Evolutionary conservation across 352 stramenopile genomes (phyloP), one percentile per base, ranked within the genome.

Genomic region (Phytopythium ostracodes): DNA sequence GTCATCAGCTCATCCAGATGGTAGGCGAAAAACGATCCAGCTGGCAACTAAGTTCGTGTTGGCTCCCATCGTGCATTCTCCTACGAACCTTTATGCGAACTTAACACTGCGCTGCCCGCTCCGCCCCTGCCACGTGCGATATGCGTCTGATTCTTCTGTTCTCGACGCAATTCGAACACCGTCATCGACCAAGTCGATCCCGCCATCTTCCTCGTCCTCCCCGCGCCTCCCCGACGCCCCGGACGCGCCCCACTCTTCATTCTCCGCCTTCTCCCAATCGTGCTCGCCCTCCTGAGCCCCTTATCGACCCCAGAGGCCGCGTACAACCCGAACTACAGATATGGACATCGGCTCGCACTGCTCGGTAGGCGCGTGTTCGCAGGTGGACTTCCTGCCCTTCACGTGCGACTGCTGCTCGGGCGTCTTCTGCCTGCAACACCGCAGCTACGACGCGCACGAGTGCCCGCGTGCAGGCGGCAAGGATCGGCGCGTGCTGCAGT

Each of bases 321-420:
- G n/a, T 25, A 43, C n/a, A 57, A 10, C 29, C 11, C 20, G 29
- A 17, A 12, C 15, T 44, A 57, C n/a, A 24, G 9, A 8, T 6
- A 89, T 94, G 80, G 84, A 94, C 65, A 71, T 94, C 17, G 84
- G 84, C 43, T 70, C 73, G 29, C 84, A 94, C 61, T 94, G 84
- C 64, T 83, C 72, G 46, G 68, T 89, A 7, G 71, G 72, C 12
- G 70, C 77, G 18, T 94, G 84, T 60, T 70, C 83, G 52, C 84
- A 94, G 63, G 73, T 88, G 64, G 87, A 96, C 63, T 96, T 96
- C 59, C 69, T 96, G 31, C 87, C 87, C 4, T 96, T 96, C 70
- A 81, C 68, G 35, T 96, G 87, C 70, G 84, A 96, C 71, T 93
- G 85, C 63, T 96, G 87, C 72, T 54, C 54, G 29, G 73, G 74